Base-by-base conservation (phyloP, 2,329 filamentous ascomycete genomes). In the Pseudogymnoascus sp. region DNA sequence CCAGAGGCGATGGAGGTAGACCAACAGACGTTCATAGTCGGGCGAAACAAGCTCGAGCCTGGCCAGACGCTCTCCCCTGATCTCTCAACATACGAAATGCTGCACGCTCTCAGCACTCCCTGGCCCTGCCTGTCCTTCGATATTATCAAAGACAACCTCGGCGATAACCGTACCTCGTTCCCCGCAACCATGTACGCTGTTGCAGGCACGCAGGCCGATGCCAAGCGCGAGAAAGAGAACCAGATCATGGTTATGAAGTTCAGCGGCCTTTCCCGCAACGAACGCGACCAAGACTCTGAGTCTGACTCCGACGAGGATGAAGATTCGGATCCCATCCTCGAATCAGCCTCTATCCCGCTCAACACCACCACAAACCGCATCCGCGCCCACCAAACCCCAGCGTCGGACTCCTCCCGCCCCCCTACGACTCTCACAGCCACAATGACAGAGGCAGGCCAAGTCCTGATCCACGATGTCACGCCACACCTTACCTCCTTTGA, bases 51-150 rank as follows among this genome's bases (percentile, higher is more conserved):
- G 79, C 84, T 97, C 67, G 91, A 91, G 67, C 88, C 91, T 11
- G 93, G 92, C 70, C 92, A 97, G 80, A 93, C 91, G 4, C 84
- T 99, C 63, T 87, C 92, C 3, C 93, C 95, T 12, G 95, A 99
- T 77, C 82, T 90, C 64, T 91, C 90, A n/a, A 93, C 93, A 5
- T 99, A 99, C 79, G 89, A 97, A 75, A 96, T 99, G 92, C 86
- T 99, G 65, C 95, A 99, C 81, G 91, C 87, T 66, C 84, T 99
- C 67, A 95, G 89, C 76, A 93, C 93, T 6, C 92, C 92, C 1
- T 99, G 95, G 95, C 95, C 95, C 2, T 99, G 95, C 75, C 84
- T 99, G 14, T 97, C 93, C 1, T 96, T 97, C 77, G 95, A 97
- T 74, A 89, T 99, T 65, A 78, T 99, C 66, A 88, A 84, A 70